Evolutionary conservation across 192 early-diverging fungal species (phyloP), one percentile per base, ranked within the genome.

Genomic region (Coemansia sp.): DNA sequence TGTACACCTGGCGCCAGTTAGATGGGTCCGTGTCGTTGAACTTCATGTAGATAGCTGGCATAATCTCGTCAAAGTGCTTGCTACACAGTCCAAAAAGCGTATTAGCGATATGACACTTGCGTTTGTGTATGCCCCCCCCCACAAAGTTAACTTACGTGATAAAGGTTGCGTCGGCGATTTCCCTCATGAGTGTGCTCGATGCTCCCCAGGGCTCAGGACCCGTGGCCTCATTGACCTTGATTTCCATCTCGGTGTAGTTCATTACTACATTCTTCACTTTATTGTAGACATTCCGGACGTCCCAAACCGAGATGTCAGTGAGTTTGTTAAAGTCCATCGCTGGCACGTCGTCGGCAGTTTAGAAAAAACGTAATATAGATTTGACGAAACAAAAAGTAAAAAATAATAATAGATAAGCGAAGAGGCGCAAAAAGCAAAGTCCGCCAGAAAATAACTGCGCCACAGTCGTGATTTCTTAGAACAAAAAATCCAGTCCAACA

Each of bases 1-100:
- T 99, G 87, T 99, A 99, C n/a, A 93, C 91, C 72, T 95, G 93
- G 66, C 96, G 84, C 97, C 97, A 99, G 72, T 92, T 90, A 20
- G 87, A 76, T 0, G 92, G 88, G 64, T 92, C 88, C 49, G 91
- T 92, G 71, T 99, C 96, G 53, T 92, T 88, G 71, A 97, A 89
- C 22, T 91, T 88, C 66, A 91, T 87, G 77, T 95, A 98, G 55
- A 98, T 90, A 34, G 92, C 93, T 1, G 95, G 87, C 95, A 99
- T 97, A 68, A 98, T 95, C 74, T 99, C 97, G 68, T 94, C 92
- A 74, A 97, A 97, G 70, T 92, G 85, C 86, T 93, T 90, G 67
- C 94, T 95, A 76, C 62, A 31, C 1, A 4, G 12, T 16, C 11
- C 43, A 15, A 15, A 15, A 16, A 44, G 13, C 20, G 24, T 13